Percentiles rank a stretch among this genome's conserved stretches.
Evolutionary conservation across 2,329 filamentous ascomycete genomes (phyloP).

Genomic region (Epichloe glyceriae): DNA sequence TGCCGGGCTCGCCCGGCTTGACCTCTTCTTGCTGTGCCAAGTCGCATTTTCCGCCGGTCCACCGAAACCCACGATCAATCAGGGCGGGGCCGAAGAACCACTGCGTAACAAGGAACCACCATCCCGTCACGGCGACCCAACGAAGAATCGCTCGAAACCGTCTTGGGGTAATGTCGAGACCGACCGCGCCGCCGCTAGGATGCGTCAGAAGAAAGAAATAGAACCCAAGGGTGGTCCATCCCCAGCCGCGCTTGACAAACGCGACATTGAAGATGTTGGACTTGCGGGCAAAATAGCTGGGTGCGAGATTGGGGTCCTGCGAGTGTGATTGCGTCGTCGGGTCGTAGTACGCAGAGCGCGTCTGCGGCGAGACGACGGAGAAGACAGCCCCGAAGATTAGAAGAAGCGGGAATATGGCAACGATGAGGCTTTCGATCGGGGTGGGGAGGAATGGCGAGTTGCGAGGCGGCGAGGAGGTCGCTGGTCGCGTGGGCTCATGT

Average conservation of each 20-base stretch:
- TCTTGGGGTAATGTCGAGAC: constrained; percentile 18
- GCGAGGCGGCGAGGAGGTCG: constrained; percentile 14
- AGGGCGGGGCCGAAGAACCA: constrained; percentile 91
- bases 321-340: constrained; percentile 48
- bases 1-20: constrained; percentile 31
- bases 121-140: constrained; percentile 58
- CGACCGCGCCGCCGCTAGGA: constrained; percentile 30
- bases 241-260: constrained; percentile 94
- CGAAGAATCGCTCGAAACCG: constrained; percentile 47
- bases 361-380: constrained; percentile 61
- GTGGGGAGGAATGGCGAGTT: constrained; percentile 55
- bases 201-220: constrained; percentile 56
- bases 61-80: constrained; percentile 79
- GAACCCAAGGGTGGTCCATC: constrained; percentile 74
- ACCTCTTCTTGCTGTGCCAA: constrained; percentile 36
- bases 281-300: constrained; percentile 88
- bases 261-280: constrained; percentile 82
- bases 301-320: constrained; percentile 40
- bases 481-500: neutral
- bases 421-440: constrained; percentile 48
- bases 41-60: constrained; percentile 78
- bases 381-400: constrained; percentile 74
- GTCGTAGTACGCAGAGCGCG: constrained; percentile 51
- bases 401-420: constrained; percentile 62
- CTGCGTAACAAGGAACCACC: constrained; percentile 83